Base-by-base conservation (phyloP, 768 basidiomycete species). In the Mycena albidolilacea region DNA sequence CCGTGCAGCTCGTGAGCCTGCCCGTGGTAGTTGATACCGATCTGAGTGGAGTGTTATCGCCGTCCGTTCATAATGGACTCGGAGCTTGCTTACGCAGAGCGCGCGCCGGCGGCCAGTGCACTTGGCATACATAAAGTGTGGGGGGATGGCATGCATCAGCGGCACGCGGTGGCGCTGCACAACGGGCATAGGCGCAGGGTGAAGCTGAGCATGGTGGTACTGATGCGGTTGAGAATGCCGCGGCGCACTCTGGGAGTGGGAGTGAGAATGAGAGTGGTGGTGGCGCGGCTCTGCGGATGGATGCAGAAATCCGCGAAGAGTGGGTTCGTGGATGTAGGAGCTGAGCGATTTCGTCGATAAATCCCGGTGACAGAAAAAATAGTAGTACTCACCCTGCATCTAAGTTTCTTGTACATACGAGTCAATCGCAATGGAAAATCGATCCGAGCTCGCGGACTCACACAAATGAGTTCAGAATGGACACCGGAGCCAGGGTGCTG, bases 11-110 rank as follows among this genome's bases (percentile, higher is more conserved):
- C 90, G 67, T 90, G 87, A 2, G 79, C 78, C 61, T 93, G 90
- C 0, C 94, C 93, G 12, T 76, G 77, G 78, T 96, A 96, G 78
- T 93, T 93, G 75, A 96, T 93, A 1, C 94, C 95, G 79, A 96
- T 94, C 91, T 92, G n/a, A 23, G 2, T 23, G 23, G 23, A 23
- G 23, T 23, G 23, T 23, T 23, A 23, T 23, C 23, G 23, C 23
- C 23, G 23, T 23, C 23, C 23, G 23, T 23, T 23, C 23, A 50
- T 7, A 35, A 17, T 23, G 23, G 11, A 59, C n/a, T 66, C 11
- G 35, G 60, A 37, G 23, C 2, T 23, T 23, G 48, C 46, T 58
- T 35, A 77, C 73, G 37, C 63, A 73, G 43, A 77, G 75, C 21
- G 79, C 79, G 41, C 77, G 76, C 68, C 75, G 70, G 3, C 75